A percentile compares a stretch with the other conserved stretches of the same genome.
Conservation (phyloP, 495 filamentous ascomycete species). For the Cryomyces antarcticus region DNA sequence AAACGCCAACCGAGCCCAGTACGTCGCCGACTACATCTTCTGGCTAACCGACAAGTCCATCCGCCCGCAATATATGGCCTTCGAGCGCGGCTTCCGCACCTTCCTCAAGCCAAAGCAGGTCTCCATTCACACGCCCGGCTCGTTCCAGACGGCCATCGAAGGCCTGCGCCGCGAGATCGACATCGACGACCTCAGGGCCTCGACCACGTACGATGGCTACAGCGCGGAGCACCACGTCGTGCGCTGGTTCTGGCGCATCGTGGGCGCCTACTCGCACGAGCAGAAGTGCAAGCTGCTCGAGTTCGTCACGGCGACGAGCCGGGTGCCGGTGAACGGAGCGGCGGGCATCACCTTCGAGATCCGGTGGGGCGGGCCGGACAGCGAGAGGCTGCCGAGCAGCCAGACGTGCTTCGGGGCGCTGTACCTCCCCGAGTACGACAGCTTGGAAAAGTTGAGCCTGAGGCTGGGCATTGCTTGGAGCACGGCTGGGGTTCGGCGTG, state of each 20-base stretch:
- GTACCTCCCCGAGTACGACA: conserved; percentile 62
- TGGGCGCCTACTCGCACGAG: conserved; percentile 40
- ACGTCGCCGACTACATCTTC: conserved; percentile 70
- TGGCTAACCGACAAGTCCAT: conserved; percentile 69
- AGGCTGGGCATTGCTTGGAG: conserved; percentile 61
- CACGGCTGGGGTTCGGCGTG: conserved; percentile 78
- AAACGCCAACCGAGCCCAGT: conserved; percentile 52
- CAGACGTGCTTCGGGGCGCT: conserved; percentile 81
- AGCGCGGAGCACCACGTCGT: conserved; percentile 51
- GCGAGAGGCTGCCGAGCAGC: conserved; percentile 46
- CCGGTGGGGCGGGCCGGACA: conserved; percentile 43
- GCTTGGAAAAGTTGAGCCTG: conserved; percentile 42
- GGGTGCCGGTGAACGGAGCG: conserved; percentile 69
- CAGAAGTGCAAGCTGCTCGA: conserved; percentile 59
- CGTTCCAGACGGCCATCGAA: conserved; percentile 61
- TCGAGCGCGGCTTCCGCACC: conserved; percentile 58
- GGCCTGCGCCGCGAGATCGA: conserved; percentile 54
- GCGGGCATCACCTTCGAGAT: conserved; percentile 63
- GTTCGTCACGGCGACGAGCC: conserved; percentile 86
- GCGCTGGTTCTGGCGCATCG: conserved; percentile 63
- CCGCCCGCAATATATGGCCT: conserved; percentile 56
- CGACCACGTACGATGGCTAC: conserved; percentile 56
- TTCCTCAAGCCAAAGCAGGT: conserved; percentile 51
- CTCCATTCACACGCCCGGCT: conserved; percentile 35
- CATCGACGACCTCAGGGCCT: conserved; percentile 43